phyloP scores from a whole-genome alignment of 2,329 filamentous ascomycete species.

The Ceratocystis ficicola region DNA sequence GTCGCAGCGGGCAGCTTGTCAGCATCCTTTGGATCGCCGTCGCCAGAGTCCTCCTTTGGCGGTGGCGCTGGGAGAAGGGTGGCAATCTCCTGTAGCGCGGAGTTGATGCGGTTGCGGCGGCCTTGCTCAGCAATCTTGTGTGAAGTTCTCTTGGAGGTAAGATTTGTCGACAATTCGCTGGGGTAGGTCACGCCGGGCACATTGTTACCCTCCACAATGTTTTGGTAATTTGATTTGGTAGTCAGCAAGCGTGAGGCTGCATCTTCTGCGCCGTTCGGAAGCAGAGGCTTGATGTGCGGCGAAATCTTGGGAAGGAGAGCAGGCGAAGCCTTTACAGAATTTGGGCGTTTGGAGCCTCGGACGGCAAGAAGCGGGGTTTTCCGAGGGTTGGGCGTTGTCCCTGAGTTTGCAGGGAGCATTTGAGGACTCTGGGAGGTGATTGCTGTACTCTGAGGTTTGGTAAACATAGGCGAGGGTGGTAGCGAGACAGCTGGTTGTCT shows the following conservation, averaged over 20 bases:
- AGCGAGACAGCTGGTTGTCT: constrained; percentile 32
- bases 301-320: constrained; percentile 82
- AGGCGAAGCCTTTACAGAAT: constrained; percentile 68
- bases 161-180: constrained; percentile 77
- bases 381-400: constrained; percentile 30
- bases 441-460: constrained; percentile 31
- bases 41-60: constrained; percentile 35
- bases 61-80: constrained; percentile 58
- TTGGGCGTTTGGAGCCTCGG: constrained; percentile 52
- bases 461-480: constrained; percentile 36
- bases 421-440: constrained; percentile 58
- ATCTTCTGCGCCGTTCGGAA: constrained; percentile 53
- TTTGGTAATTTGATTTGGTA: constrained; percentile 95
- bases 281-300: constrained; percentile 81
- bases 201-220: constrained; percentile 84
- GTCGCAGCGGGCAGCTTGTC: constrained; percentile 32
- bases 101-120: constrained; percentile 87
- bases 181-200: constrained; percentile 86
- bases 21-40: constrained; percentile 36
- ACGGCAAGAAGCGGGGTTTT: constrained; percentile 47
- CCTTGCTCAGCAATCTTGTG: constrained; percentile 98
- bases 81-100: constrained; percentile 82
- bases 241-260: constrained; percentile 64
- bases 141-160: constrained; percentile 91
- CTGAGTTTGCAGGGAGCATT: constrained; percentile 41